A percentile compares a stretch with the other conserved stretches of the same genome.
Evolutionary conservation across 768 basidiomycete genomes (phyloP).

Genomic region (Pulveroboletus ravenelii): DNA sequence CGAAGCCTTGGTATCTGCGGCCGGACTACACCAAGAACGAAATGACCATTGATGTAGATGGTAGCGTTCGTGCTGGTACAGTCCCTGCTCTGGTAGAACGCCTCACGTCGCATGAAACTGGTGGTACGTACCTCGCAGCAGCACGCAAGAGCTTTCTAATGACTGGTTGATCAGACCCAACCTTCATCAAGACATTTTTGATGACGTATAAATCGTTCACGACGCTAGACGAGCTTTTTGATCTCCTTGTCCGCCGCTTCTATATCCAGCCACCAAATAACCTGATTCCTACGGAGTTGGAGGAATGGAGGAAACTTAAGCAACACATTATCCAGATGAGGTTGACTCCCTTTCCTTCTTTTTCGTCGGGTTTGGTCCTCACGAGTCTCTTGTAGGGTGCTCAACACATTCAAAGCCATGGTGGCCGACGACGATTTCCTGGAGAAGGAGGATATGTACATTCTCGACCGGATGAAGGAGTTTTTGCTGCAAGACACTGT

Average conservation of each 20-base stretch:
- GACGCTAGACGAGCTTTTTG: slow-evolving; percentile 74
- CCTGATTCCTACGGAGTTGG: slow-evolving; percentile 53
- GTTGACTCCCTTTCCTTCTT: slow-evolving; percentile 40
- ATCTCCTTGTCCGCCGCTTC: slow-evolving; percentile 77
- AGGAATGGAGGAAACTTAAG: slow-evolving; percentile 82
- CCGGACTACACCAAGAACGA: slow-evolving; percentile 76
- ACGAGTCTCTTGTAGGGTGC: slow-evolving; percentile 43
- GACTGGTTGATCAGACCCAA: slow-evolving; percentile 48
- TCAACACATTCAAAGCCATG: slow-evolving; percentile 90
- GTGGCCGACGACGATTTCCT: slow-evolving; percentile 77
- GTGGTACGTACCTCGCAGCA: slow-evolving; percentile 49
- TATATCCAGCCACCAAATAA: slow-evolving; percentile 69
- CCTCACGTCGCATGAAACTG: slow-evolving; percentile 85
- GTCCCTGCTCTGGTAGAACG: slow-evolving; percentile 82
- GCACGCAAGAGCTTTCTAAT: not conserved
- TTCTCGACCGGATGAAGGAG: slow-evolving; percentile 76
- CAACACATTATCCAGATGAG: slow-evolving; percentile 83
- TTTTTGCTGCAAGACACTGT: slow-evolving; percentile 70
- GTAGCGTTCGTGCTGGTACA: slow-evolving; percentile 81
- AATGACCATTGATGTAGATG: slow-evolving; percentile 81
- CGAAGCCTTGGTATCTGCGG: slow-evolving; percentile 79
- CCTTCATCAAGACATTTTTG: slow-evolving; percentile 84
- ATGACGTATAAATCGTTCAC: slow-evolving; percentile 97
- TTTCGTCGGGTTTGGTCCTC: not conserved
- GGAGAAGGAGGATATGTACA: slow-evolving; percentile 80